These are phyloP conservation scores for Zizania palustris DNA, from an alignment of 202 grass and related monocot genomes.

Conservation along the genomic window DNA sequence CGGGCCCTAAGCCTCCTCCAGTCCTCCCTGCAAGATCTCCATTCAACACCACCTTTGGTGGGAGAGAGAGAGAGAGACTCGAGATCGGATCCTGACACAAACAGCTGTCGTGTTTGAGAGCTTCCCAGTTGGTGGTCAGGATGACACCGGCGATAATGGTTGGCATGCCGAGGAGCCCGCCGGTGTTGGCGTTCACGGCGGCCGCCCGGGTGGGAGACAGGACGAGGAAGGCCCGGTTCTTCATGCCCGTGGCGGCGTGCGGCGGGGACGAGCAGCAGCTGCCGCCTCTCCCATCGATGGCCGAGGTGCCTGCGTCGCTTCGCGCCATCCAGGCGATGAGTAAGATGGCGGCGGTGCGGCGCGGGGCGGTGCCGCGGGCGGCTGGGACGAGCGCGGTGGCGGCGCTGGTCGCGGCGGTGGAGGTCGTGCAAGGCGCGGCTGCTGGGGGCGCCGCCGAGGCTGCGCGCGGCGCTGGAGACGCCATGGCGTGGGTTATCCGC, in stretches of 20 bases:
- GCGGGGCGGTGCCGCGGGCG: constrained; percentile 51
- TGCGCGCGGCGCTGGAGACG: constrained; percentile 50
- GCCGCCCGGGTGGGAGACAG: not conserved
- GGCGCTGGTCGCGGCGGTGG: constrained; percentile 50
- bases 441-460: constrained; percentile 39
- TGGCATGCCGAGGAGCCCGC: constrained; percentile 38
- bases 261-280: not conserved
- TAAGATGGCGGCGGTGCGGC: constrained; percentile 43
- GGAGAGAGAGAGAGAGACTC: not conserved
- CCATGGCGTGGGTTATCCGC: constrained; percentile 60
- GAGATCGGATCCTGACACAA: constrained; percentile 5
- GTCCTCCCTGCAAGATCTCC: constrained; percentile 20
- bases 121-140: not conserved
- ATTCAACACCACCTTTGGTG: constrained; percentile 34
- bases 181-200: constrained; percentile 18
- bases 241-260: constrained; percentile 2
- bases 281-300: constrained; percentile 36
- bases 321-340: constrained; percentile 48
- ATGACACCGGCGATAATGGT: constrained; percentile 50
- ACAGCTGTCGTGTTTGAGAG: not conserved
- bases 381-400: constrained; percentile 40
- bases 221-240: constrained; percentile 12
- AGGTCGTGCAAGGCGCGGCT: constrained; percentile 47
- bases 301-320: constrained; percentile 48
- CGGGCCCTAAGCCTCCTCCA: constrained; percentile 13